phyloP scores from a whole-genome alignment of 192 early-diverging fungal genomes.

The Backusella mclennaniae region DNA sequence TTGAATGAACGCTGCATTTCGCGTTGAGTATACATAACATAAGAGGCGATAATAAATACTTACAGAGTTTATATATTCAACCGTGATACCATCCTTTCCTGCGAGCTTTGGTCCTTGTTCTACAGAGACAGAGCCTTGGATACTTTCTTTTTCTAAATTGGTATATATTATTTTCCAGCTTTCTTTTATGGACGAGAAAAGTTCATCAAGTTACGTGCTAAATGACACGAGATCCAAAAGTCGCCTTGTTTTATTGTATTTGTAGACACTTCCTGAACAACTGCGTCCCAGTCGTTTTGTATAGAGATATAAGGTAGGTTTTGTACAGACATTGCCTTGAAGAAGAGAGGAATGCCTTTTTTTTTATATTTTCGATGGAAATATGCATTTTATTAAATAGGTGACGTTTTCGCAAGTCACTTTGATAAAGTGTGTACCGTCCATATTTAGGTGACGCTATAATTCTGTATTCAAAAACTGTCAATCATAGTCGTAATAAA shows the following conservation, averaged over 20 bases:
- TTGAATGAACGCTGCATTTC: constrained; percentile 41
- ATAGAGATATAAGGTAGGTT: constrained; percentile 40
- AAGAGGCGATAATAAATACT: background rate
- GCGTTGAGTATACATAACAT: background rate
- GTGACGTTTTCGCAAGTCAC: too few species aligned
- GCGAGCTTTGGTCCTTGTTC: constrained; percentile 22
- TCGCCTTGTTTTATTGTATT: constrained; percentile 30
- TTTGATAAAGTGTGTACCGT: too few species aligned
- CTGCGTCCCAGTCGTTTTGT: constrained; percentile 51
- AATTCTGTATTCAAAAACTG: too few species aligned
- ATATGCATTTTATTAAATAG: too few species aligned
- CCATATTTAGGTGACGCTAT: too few species aligned
- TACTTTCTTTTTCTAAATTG: constrained; percentile 38
- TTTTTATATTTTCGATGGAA: too few species aligned
- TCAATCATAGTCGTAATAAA: background rate
- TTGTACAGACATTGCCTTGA: background rate
- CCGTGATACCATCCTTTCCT: constrained; percentile 41
- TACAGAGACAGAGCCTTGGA: constrained; percentile 43
- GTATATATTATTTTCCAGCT: background rate
- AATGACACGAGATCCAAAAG: constrained; percentile 55
- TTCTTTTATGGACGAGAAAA: background rate
- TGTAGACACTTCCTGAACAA: constrained; percentile 39
- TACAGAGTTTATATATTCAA: constrained; percentile 44
- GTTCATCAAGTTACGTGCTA: constrained; percentile 29
- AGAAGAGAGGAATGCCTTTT: background rate